phyloP scores from a whole-genome alignment of 1,284 basidiomycete species.

The Ceratobasidium sp. region DNA sequence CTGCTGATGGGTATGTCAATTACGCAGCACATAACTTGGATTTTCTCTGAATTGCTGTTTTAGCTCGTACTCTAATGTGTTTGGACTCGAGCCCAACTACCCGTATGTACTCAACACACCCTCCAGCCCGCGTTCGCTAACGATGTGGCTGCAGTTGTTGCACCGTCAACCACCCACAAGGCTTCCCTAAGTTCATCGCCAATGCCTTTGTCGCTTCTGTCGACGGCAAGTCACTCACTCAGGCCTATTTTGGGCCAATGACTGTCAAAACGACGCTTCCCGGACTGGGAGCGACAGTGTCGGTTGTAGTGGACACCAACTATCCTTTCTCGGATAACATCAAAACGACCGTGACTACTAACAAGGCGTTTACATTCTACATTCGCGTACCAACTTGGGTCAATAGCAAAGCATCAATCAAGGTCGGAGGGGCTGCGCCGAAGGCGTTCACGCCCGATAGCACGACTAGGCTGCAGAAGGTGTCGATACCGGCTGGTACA shows the following conservation, averaged over 20 bases:
- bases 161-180: slow-evolving; percentile 71
- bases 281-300: slow-evolving; percentile 60
- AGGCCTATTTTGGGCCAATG: slow-evolving; percentile 71
- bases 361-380: slow-evolving; percentile 66
- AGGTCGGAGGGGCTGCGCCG: slow-evolving; percentile 62
- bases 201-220: slow-evolving; percentile 69
- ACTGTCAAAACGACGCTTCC: slow-evolving; percentile 62
- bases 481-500: slow-evolving; percentile 62
- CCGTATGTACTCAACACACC: slow-evolving; percentile 52
- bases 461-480: slow-evolving; percentile 64
- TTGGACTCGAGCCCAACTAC: slow-evolving; percentile 56
- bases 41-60: not conserved
- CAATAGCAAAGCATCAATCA: slow-evolving; percentile 64
- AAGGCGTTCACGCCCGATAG: slow-evolving; percentile 58
- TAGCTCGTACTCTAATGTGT: slow-evolving; percentile 39
- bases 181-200: slow-evolving; percentile 72
- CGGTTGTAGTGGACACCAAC: slow-evolving; percentile 63
- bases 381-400: slow-evolving; percentile 70
- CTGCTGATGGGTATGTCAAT: slow-evolving; percentile 32
- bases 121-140: not conserved
- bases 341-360: slow-evolving; percentile 65
- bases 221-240: slow-evolving; percentile 65
- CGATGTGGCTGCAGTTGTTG: slow-evolving; percentile 61
- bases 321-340: slow-evolving; percentile 71
- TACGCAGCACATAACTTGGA: not conserved